A percentile compares a stretch with the other conserved stretches of the same genome.
Conservation (phyloP, 768 basidiomycete species). For the Bullera alba region DNA sequence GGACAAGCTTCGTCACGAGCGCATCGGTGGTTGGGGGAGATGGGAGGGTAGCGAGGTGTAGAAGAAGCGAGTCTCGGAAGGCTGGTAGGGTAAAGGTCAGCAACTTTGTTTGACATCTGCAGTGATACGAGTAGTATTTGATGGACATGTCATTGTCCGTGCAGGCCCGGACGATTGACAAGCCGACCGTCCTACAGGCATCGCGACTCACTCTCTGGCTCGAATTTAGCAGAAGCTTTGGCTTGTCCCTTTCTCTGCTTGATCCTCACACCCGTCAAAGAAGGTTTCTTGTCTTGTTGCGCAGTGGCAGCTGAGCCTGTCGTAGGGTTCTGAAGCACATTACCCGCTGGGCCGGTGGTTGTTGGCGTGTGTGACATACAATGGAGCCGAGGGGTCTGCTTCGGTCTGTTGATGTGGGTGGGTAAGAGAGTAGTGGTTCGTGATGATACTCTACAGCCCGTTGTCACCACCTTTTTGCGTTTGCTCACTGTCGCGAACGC, state of each 20-base stretch:
- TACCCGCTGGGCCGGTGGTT: constrained; percentile 27
- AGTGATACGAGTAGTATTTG: too few species aligned
- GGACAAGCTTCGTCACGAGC: constrained; percentile 56
- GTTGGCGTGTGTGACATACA: constrained; percentile 44
- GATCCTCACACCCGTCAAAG: constrained; percentile 43
- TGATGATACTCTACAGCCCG: too few species aligned
- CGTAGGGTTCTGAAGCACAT: constrained; percentile 4
- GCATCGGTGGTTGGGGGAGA: constrained; percentile 32
- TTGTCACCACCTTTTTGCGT: too few species aligned
- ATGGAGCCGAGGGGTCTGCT: constrained; percentile 4
- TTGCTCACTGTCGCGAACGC: too few species aligned
- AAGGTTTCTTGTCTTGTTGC: constrained; percentile 36
- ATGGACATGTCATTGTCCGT: too few species aligned
- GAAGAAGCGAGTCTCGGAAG: constrained; percentile 43
- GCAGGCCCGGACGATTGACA: background rate
- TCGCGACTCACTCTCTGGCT: constrained; percentile 40
- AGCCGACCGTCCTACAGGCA: background rate
- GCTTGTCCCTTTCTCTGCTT: constrained; percentile 45
- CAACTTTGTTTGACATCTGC: background rate
- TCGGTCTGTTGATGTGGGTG: background rate
- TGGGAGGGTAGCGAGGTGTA: constrained; percentile 42
- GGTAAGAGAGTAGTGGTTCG: background rate
- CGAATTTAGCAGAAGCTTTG: constrained; percentile 43
- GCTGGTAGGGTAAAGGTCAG: constrained; percentile 19
- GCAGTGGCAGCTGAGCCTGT: constrained; percentile 6